Base-by-base conservation (phyloP, 2,329 filamentous ascomycete species). In the Mycogone perniciosa region DNA sequence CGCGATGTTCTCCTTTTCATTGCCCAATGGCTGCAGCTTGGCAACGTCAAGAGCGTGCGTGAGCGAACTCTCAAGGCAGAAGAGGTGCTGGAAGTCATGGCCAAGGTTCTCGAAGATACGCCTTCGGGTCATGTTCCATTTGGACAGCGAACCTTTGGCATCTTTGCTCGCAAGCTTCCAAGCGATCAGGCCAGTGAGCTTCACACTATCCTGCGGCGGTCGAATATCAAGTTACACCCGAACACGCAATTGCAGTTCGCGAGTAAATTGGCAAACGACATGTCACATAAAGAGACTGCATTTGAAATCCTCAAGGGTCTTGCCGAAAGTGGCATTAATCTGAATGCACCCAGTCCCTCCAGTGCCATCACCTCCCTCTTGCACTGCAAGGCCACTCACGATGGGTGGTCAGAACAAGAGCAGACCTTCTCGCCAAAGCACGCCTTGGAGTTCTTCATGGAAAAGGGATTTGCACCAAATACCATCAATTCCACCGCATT, bases 401-500 rank as follows among this genome's bases (percentile, higher is more conserved):
- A 58, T n/a, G 55, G 53, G 4, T 58, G 55, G 53, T 54, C 55
- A 20, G 44, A 59, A 7, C 44, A 59, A 9, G 47, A 43, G 29
- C 30, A 31, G 5, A 46, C 50, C 10, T 70, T 70, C 44, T 60
- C 61, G 5, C 63, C 62, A 9, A 64, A 62, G 39, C 56, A 60
- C 26, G 64, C 64, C 7, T 59, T 71, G 20, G 58, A 66, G 40
- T 59, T 56, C 41, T 72, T 90, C 46, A 65, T 86, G 8, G 69
- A 77, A 20, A 67, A 76, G n/a, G 86, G 85, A 2, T 69, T 87
- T 44, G 70, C 72, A 20, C 81, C 86, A 27, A 86, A 88, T 56
- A 67, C 80, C 10, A 70, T 82, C 51, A 76, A 76, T 8, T 81
- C 86, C 61, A 86, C 85, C 11, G 75, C 86, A 41, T 70, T 89